Conservation (phyloP, 768 basidiomycete genomes). For the Leccinum broughii region DNA sequence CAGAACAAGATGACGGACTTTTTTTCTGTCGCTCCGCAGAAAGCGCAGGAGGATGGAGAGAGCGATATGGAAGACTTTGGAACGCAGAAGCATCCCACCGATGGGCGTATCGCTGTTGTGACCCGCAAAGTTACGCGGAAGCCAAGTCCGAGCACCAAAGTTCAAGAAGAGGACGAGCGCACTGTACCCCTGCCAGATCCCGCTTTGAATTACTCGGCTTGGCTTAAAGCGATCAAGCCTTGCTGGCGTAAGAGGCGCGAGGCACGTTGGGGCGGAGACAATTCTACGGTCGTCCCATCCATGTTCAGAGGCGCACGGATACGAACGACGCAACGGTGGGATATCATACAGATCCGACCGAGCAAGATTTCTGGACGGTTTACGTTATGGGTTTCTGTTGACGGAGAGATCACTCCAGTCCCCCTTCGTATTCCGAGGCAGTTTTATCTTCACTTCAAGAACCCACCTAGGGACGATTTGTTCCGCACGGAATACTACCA, state of each 20-base stretch:
- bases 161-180: conserved; percentile 26
- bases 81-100: conserved; percentile 20
- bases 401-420: conserved; percentile 74
- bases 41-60: conserved; percentile 11
- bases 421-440: conserved; percentile 86
- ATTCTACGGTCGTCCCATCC: conserved; percentile 48
- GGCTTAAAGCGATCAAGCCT: conserved; percentile 74
- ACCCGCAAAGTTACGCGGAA: conserved; percentile 35
- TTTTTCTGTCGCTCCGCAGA: conserved; percentile 46
- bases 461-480: conserved; percentile 57
- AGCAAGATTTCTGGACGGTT: conserved; percentile 80
- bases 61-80: conserved; percentile 68
- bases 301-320: conserved; percentile 71
- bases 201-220: conserved; percentile 63
- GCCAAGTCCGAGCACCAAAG: conserved; percentile 43
- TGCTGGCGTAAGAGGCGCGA: conserved; percentile 66
- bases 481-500: conserved; percentile 73
- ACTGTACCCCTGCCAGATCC: conserved; percentile 60
- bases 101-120: conserved; percentile 52
- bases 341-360: conserved; percentile 86
- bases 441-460: conserved; percentile 91
- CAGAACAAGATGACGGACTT: conserved; percentile 98
- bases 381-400: conserved; percentile 84
- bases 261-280: too few species aligned
- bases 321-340: conserved; percentile 76